phyloP scores from a whole-genome alignment of 2,329 filamentous ascomycete genomes.

The Stagonosporopsis rhizophila region DNA sequence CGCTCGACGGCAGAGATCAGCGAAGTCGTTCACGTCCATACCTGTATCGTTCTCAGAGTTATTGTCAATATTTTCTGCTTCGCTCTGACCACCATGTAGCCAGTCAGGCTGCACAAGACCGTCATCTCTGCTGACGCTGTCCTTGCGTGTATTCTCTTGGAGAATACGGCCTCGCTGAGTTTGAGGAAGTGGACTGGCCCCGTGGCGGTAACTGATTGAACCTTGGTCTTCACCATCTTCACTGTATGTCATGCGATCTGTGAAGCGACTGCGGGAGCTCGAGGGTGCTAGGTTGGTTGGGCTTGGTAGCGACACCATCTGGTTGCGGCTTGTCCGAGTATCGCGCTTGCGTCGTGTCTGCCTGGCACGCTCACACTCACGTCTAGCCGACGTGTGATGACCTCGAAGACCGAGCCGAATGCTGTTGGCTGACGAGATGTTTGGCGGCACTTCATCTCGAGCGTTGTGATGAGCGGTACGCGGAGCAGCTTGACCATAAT shows the following conservation, averaged over 20 bases:
- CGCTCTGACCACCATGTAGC: too few relatives aligned
- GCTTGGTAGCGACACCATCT: not conserved
- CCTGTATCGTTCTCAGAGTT: not conserved
- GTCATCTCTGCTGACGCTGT: not conserved
- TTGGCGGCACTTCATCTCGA: not conserved
- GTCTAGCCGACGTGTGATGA: not conserved
- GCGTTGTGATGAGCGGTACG: not conserved
- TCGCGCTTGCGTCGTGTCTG: slow-evolving; percentile 7
- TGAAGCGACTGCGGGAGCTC: not conserved
- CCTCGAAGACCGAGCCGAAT: not conserved
- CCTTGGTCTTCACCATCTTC: not conserved
- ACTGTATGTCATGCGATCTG: slow-evolving; percentile 2
- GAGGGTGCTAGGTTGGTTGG: not conserved
- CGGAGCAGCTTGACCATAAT: not conserved
- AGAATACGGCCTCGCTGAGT: not conserved
- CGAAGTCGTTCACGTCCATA: not conserved
- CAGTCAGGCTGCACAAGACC: not conserved
- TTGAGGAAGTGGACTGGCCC: not conserved
- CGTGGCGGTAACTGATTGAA: not conserved
- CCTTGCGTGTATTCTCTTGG: not conserved
- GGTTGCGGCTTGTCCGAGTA: not conserved
- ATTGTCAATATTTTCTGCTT: not conserved
- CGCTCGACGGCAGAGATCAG: not conserved
- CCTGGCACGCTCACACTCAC: slow-evolving; percentile 1
- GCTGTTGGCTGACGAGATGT: not conserved